These are phyloP conservation scores for Leccinum variicolor DNA, from an alignment of 768 basidiomycete species.

Conservation along the genomic window DNA sequence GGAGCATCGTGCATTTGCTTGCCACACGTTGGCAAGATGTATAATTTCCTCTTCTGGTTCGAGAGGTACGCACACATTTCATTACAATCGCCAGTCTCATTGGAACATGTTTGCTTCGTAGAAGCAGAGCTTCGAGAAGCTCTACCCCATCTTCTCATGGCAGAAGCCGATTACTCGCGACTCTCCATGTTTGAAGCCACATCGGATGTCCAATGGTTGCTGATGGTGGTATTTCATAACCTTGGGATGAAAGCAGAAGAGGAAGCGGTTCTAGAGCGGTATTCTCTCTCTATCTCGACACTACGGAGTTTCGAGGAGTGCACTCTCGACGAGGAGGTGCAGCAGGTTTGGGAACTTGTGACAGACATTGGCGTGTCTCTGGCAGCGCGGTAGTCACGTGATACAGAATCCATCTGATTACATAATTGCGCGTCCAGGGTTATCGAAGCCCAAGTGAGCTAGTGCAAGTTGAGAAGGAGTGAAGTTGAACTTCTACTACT, in stretches of 20 bases:
- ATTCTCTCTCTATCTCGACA: slow-evolving; percentile 42
- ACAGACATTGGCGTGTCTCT: slow-evolving; percentile 56
- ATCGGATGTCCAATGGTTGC: slow-evolving; percentile 68
- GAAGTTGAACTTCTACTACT: slow-evolving; percentile 9
- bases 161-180: slow-evolving; percentile 61
- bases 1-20: slow-evolving; percentile 74
- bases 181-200: slow-evolving; percentile 58
- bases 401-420: slow-evolving; percentile 14
- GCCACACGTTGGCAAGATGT: slow-evolving; percentile 71
- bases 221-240: slow-evolving; percentile 72
- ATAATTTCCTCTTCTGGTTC: slow-evolving; percentile 57
- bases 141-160: slow-evolving; percentile 54
- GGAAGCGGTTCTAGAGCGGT: slow-evolving; percentile 49
- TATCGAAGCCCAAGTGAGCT: slow-evolving; percentile 5
- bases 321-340: slow-evolving; percentile 50
- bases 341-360: slow-evolving; percentile 56
- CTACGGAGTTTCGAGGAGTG: slow-evolving; percentile 40
- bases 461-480: not conserved
- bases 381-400: slow-evolving; percentile 36
- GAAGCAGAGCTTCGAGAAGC: slow-evolving; percentile 50
- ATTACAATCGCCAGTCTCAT: not conserved
- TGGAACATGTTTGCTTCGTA: slow-evolving; percentile 14
- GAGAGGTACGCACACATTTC: slow-evolving; percentile 35
- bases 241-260: slow-evolving; percentile 53
- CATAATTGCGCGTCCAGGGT: slow-evolving; percentile 14